Conservation (phyloP, 2,329 filamentous ascomycete species). For the Penicillium sp. region DNA sequence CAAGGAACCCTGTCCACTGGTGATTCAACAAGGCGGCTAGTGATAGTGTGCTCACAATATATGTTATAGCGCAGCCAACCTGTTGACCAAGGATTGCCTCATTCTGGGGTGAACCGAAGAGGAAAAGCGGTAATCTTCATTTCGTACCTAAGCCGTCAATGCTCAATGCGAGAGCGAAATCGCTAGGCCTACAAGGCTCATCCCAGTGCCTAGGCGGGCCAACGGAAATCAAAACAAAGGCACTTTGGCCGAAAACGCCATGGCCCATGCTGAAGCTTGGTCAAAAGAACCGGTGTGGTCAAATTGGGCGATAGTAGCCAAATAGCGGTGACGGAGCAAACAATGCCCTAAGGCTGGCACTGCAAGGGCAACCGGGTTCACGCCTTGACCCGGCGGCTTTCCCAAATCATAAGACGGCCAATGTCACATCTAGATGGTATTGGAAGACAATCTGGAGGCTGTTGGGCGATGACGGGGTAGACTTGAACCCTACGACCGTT, state of each 20-base stretch:
- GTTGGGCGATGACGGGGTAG: background rate
- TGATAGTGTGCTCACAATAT: background rate
- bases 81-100: background rate
- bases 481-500: background rate
- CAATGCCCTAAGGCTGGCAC: background rate
- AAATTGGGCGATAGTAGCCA: background rate
- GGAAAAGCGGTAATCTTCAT: background rate
- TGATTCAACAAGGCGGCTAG: background rate
- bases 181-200: background rate
- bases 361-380: background rate
- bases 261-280: background rate
- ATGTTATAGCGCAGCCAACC: background rate
- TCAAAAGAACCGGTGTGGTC: background rate
- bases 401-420: background rate
- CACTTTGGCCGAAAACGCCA: background rate
- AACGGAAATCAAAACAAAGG: background rate
- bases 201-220: background rate
- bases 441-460: background rate
- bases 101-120: background rate
- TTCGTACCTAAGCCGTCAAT: background rate
- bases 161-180: background rate
- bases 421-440: background rate
- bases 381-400: background rate
- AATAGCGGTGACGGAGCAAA: constrained; percentile 5
- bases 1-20: background rate